Evolutionary conservation across 2,329 filamentous ascomycete species (phyloP).

Genomic region (Paraphaeosphaeria minitans): DNA sequence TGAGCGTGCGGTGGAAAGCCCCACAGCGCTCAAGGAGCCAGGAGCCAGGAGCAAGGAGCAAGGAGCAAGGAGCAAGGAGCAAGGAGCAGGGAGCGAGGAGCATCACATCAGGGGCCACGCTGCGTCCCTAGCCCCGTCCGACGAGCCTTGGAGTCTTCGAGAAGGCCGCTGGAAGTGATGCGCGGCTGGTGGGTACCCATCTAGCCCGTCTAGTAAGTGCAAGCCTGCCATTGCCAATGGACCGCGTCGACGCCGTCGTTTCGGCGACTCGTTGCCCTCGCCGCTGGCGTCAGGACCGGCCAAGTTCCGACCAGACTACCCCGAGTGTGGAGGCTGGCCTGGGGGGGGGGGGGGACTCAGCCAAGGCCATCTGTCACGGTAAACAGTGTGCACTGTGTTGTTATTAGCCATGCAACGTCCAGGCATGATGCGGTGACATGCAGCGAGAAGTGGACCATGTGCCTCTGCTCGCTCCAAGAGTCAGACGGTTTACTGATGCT

Average conservation of each 20-base stretch:
- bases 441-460: constrained; percentile 1
- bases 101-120: background rate
- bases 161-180: constrained; percentile 42
- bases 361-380: background rate
- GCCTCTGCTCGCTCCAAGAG: background rate
- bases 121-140: constrained; percentile 7
- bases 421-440: background rate
- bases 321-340: background rate
- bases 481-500: too few relatives aligned
- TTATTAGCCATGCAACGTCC: background rate
- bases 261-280: constrained; percentile 4
- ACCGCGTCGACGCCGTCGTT: constrained; percentile 3
- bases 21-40: constrained; percentile 12
- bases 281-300: constrained; percentile 1
- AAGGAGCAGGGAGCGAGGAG: too few relatives aligned
- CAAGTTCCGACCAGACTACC: background rate
- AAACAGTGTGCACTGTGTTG: too few relatives aligned
- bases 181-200: constrained; percentile 27
- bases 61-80: too few relatives aligned
- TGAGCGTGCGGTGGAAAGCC: constrained; percentile 4
- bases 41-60: too few relatives aligned
- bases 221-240: background rate
- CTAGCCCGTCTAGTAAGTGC: too few relatives aligned
- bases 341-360: background rate
- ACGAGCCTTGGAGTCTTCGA: constrained; percentile 41